These are phyloP conservation scores for Carex littledalei DNA, from an alignment of 176 grass and related monocot species.

Conservation along the genomic window DNA sequence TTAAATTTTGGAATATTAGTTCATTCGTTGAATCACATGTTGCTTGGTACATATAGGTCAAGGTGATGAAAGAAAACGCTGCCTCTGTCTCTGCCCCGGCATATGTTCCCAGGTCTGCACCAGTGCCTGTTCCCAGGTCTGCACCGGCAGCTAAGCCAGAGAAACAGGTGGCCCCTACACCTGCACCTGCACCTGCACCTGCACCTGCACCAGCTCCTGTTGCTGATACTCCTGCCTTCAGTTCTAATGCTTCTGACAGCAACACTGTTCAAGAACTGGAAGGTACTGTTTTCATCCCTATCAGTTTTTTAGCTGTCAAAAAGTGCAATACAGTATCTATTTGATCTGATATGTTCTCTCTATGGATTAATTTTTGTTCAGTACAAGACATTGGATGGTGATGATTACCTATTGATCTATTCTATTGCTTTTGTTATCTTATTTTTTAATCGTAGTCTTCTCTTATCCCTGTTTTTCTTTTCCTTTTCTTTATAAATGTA, in stretches of 20 bases:
- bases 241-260: conserved; percentile 43
- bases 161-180: conserved; percentile 28
- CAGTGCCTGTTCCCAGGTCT: conserved; percentile 37
- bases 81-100: neutral
- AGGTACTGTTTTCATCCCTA: conserved; percentile 34
- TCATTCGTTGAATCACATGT: conserved; percentile 20
- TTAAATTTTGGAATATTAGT: neutral
- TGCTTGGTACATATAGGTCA: conserved; percentile 56
- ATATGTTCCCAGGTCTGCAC: conserved; percentile 29
- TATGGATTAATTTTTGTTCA: neutral
- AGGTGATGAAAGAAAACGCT: conserved; percentile 61
- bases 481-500: conserved; percentile 3
- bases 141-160: conserved; percentile 38
- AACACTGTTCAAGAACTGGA: conserved; percentile 67
- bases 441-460: neutral
- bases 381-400: neutral
- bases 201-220: conserved; percentile 33
- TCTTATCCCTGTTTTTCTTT: neutral
- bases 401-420: neutral
- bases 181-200: conserved; percentile 31
- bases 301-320: neutral
- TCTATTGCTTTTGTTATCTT: neutral
- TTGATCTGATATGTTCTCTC: neutral
- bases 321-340: neutral
- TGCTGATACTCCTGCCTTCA: conserved; percentile 50